Percentiles rank a stretch among this genome's conserved stretches.
Conservation (phyloP, 305 asterid species). For the Rubia peregrina region DNA sequence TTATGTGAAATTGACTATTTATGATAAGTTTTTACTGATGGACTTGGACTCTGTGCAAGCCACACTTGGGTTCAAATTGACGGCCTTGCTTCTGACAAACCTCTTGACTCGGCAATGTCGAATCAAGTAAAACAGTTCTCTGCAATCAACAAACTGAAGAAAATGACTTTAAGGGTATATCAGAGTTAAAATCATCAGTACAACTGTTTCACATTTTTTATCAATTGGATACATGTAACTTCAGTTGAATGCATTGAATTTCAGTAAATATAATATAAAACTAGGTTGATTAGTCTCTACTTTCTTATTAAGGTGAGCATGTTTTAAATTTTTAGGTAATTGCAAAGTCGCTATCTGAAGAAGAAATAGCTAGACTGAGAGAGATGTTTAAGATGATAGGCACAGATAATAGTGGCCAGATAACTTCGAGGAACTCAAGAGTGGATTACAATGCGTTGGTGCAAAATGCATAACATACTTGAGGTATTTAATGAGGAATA, state of each 20-base stretch:
- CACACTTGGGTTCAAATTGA: slow-evolving; percentile 86
- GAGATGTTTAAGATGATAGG: slow-evolving; percentile 70
- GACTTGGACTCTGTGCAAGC: slow-evolving; percentile 39
- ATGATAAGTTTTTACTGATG: not conserved
- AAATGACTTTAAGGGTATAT: slow-evolving; percentile 72
- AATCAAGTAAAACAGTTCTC: slow-evolving; percentile 73
- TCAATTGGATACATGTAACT: not conserved
- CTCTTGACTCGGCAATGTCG: slow-evolving; percentile 72
- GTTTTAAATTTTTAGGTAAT: slow-evolving; percentile 40
- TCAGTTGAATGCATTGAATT: not conserved
- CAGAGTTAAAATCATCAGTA: not conserved
- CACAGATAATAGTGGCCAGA: slow-evolving; percentile 48
- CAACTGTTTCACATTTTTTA: not conserved
- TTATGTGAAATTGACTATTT: not conserved
- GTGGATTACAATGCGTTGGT: slow-evolving; percentile 59
- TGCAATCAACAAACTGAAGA: slow-evolving; percentile 78
- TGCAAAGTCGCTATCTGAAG: slow-evolving; percentile 68
- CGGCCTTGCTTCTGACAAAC: slow-evolving; percentile 70
- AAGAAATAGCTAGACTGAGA: slow-evolving; percentile 64
- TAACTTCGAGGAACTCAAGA: slow-evolving; percentile 76
- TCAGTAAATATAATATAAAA: not conserved
- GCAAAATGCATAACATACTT: too few species aligned
- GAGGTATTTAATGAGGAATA: too few species aligned
- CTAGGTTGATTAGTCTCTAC: not conserved
- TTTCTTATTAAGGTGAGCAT: not conserved